Evolutionary conservation across 768 basidiomycete genomes (phyloP), one percentile per base, ranked within the genome.

Genomic region (Amanita molliuscula): DNA sequence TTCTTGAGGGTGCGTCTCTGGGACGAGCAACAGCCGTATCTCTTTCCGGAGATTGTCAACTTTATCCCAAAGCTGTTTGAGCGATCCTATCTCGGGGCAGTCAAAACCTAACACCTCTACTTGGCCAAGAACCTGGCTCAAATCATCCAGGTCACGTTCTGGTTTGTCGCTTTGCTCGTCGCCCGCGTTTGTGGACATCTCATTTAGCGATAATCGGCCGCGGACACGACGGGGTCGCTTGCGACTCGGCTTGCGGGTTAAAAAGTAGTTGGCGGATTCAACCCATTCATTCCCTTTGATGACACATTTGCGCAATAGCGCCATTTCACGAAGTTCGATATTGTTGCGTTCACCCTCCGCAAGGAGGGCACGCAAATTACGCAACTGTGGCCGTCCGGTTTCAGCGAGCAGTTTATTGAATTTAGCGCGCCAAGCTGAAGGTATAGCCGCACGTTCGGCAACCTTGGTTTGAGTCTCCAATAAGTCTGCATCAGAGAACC

Each of bases 301-400:
- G 47, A 97, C 88, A 59, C 88, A 88, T 64, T 81, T 87, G 40
- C 84, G 77, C 33, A 97, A 76, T 42, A 77, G 67, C 25, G 68
- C 64, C 49, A 93, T 72, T 63, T 94, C 89, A 1, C 80, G 73
- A 11, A 94, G 75, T 28, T 75, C 72, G 60, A 80, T 79, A 50
- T 77, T 83, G 64, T 94, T 88, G 48, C 85, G 86, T 56, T 96
- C 91, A 11, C 87, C 94, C 63, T 96, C 94, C 0, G 85, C 78
- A 21, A 92, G 73, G n/a, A 93, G 68, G 6, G 87, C 81, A 35
- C 86, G 81, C 52, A 97, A 77, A 31, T 78, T 78, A 34, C 88
- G 85, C 31, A 95, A 75, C 0, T 77, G 61, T 11, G 93, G 93
- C 11, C 81, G 75, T 10, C 79, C 74, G 31, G 77, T 84, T 54